phyloP scores from a whole-genome alignment of 139 green algal species.

The Eudorina sp. region DNA sequence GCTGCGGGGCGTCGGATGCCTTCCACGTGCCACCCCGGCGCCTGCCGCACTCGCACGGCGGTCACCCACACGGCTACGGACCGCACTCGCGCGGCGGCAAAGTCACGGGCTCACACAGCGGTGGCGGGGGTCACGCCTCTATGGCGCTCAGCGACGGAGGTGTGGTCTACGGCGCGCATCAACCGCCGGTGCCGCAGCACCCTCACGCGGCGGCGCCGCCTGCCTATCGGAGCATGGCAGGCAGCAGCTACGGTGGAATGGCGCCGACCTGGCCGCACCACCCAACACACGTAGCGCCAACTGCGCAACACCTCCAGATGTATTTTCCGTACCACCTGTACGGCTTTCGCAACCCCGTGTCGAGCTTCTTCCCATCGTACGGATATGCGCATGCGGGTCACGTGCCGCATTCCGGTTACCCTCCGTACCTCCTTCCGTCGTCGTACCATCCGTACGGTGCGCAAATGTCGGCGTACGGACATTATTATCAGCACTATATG shows the following conservation, averaged over 20 bases:
- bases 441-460: background rate
- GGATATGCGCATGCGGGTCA: background rate
- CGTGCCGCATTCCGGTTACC: no score
- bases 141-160: slow-evolving; percentile 29
- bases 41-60: slow-evolving; percentile 1
- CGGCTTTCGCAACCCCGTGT: background rate
- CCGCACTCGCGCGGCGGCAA: background rate
- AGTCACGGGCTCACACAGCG: background rate
- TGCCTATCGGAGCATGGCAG: background rate
- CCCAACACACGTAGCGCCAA: background rate
- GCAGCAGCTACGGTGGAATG: slow-evolving; percentile 4
- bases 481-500: background rate
- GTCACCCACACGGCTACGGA: background rate
- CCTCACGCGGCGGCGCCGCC: background rate
- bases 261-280: background rate
- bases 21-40: background rate
- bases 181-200: background rate
- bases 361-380: no score
- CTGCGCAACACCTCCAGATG: background rate
- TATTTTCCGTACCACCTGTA: slow-evolving; percentile 17
- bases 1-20: no score
- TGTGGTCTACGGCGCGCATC: background rate
- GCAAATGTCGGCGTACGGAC: background rate
- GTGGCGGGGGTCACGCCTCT: background rate
- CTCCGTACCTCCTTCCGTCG: background rate